Base-by-base conservation (phyloP, 148 eudicot genomes). In the Chenopodium formosanum region DNA sequence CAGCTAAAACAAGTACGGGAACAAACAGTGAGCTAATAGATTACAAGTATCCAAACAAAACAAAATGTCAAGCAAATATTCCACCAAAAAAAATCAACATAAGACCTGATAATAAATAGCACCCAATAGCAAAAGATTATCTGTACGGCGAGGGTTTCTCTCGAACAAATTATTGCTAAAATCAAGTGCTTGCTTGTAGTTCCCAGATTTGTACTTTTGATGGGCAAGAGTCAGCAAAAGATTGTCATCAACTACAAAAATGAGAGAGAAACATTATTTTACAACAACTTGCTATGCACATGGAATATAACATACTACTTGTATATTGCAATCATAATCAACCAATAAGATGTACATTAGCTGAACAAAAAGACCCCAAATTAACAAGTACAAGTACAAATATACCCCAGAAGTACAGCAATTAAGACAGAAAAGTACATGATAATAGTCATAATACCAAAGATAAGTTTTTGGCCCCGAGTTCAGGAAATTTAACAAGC, bases 91-190 rank as follows among this genome's bases (percentile, higher is more conserved):
- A 67, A 48, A 27, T 23, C 58, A 70, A 52, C 3, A 70, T 50
- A 78, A 58, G 47, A 96, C 99, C 98, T 96, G 99, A 80, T 94
- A 96, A 85, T 94, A 88, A 75, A 92, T 82, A 47, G 99, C 99
- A 75, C 99, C 99, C 75, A 92, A 74, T 13, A 95, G 87, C 78
- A 95, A 91, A 69, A 95, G 97, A 86, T 95, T 95, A 85, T 94
- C 96, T 19, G 95, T 95, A 58, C 96, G 97, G n/a, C 81, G 81
- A 10, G 97, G 95, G 79, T 91, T 95, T 82, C 91, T 90, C 63
- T 91, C 94, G 82, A 91, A 94, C 78, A 96, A 89, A 85, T 80
- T 86, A 83, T 88, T 94, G 87, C 95, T 89, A 64, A 92, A 89
- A 76, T 96, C 99, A 75, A 96, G 82, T 16, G 99, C 99, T 82